Conservation (phyloP, 768 basidiomycete species). For the Vararia minispora region DNA sequence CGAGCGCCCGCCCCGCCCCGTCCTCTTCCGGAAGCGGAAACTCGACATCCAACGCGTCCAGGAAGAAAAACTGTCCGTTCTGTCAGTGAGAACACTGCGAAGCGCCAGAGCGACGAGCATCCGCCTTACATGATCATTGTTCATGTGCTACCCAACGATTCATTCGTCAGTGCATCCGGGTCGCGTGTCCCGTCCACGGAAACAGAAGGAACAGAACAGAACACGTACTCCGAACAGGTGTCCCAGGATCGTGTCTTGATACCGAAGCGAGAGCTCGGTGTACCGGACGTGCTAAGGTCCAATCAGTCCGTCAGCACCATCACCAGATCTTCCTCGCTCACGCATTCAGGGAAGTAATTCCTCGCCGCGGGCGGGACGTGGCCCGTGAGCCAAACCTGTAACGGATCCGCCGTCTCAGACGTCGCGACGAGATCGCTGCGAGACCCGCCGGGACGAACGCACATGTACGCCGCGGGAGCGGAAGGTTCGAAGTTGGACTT, state of each 20-base stretch:
- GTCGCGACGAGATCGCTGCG: slow-evolving; percentile 3
- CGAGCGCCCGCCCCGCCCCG: slow-evolving; percentile 6
- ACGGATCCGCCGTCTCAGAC: slow-evolving; percentile 13
- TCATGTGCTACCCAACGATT: slow-evolving; percentile 51
- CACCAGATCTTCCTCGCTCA: slow-evolving; percentile 28
- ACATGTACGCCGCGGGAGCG: slow-evolving; percentile 67
- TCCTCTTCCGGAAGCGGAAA: slow-evolving; percentile 9
- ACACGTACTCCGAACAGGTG: slow-evolving; percentile 69
- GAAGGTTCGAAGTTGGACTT: slow-evolving; percentile 66
- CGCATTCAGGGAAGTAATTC: slow-evolving; percentile 81
- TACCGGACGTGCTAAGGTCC: slow-evolving; percentile 47
- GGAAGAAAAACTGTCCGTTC: slow-evolving; percentile 21
- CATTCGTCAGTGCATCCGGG: not conserved
- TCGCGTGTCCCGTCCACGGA: too few relatives aligned
- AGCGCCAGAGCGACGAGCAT: slow-evolving; percentile 5
- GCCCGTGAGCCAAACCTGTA: slow-evolving; percentile 47
- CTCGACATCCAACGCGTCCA: slow-evolving; percentile 21
- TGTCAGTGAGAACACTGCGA: slow-evolving; percentile 1
- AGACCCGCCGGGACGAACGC: slow-evolving; percentile 11
- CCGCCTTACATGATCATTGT: slow-evolving; percentile 60
- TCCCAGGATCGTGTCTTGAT: slow-evolving; percentile 81
- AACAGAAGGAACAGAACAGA: too few relatives aligned
- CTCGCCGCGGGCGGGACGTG: slow-evolving; percentile 79
- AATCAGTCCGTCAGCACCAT: slow-evolving; percentile 1
- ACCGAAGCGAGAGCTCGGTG: slow-evolving; percentile 64